phyloP scores from a whole-genome alignment of 75 land plant genomes.

The Sequoia sempervirens region DNA sequence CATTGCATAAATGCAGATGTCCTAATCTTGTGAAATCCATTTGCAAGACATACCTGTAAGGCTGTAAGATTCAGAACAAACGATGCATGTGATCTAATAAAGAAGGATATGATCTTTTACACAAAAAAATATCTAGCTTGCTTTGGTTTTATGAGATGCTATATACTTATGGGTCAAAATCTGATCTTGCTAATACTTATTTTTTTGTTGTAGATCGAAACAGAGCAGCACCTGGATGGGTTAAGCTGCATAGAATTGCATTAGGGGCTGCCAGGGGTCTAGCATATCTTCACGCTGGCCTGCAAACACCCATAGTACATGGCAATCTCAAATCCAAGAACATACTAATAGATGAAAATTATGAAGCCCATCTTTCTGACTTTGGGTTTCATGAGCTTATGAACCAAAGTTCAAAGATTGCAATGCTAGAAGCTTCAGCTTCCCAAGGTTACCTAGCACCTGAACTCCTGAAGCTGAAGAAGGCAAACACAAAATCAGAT shows the following conservation, averaged over 20 bases:
- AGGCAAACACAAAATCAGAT: constrained; percentile 55
- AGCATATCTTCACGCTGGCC: constrained; percentile 62
- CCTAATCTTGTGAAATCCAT: background rate
- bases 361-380: constrained; percentile 61
- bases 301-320: constrained; percentile 57
- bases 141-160: background rate
- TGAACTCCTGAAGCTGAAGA: constrained; percentile 78
- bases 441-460: constrained; percentile 81
- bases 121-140: background rate
- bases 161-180: background rate
- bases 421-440: constrained; percentile 64
- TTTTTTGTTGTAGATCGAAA: constrained; percentile 26
- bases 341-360: constrained; percentile 51
- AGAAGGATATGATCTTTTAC: background rate
- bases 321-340: constrained; percentile 87
- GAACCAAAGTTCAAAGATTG: constrained; percentile 39
- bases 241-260: constrained; percentile 41
- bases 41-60: background rate
- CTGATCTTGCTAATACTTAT: background rate
- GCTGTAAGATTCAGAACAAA: background rate
- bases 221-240: constrained; percentile 45
- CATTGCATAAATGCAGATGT: background rate
- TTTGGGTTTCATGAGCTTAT: constrained; percentile 62
- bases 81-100: background rate
- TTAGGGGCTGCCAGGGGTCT: constrained; percentile 64